Base-by-base conservation (phyloP, 495 filamentous ascomycete species). In the Neurospora tetrasperma region DNA sequence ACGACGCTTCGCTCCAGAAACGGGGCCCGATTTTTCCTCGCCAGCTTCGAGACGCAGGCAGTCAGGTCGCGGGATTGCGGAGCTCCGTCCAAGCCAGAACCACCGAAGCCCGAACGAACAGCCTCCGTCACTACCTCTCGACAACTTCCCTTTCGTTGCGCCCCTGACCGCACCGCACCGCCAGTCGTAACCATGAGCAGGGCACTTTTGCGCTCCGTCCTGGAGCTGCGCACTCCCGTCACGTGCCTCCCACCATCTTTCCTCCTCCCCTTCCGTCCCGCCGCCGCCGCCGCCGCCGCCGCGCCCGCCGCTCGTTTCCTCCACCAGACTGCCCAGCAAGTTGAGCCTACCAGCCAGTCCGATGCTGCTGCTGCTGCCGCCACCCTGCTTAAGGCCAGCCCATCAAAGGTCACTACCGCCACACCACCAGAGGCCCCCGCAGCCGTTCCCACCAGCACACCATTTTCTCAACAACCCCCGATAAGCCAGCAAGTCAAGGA, bases 141-240 rank as follows among this genome's bases (percentile, higher is more conserved):
- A 72, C 71, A 72, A 73, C 72, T 70, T 71, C 73, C 48, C 73
- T 2, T 14, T 42, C 70, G 43, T 73, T 69, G 40, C 70, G 44
- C 66, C 74, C 72, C 42, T 62, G 44, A 72, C 71, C 23, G 62
- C 71, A 71, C 42, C 73, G 41, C 70, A 71, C 71, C 35, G 31
- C 43, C 73, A 38, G 6, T 44, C 46, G n/a, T 73, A 62, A 75
- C 69, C 71, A 85, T 86, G 84, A 86, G 84, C 77, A 78, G 83
- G 69, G 75, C 80, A 70, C 79, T 84, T 44, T 77, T 86, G 69
- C 83, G 84, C 82, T 83, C 84, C 83, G 77, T 82, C 73, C 74
- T 83, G 81, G 84, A 82, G 83, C 82, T 86, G 71, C 79, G 83
- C 70, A 74, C 79, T 16, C 79, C 82, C 14, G 71, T 79, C 70